These are phyloP conservation scores for Stentor roeselii DNA, from an alignment of 73 alveolate species.

Conservation along the genomic window DNA sequence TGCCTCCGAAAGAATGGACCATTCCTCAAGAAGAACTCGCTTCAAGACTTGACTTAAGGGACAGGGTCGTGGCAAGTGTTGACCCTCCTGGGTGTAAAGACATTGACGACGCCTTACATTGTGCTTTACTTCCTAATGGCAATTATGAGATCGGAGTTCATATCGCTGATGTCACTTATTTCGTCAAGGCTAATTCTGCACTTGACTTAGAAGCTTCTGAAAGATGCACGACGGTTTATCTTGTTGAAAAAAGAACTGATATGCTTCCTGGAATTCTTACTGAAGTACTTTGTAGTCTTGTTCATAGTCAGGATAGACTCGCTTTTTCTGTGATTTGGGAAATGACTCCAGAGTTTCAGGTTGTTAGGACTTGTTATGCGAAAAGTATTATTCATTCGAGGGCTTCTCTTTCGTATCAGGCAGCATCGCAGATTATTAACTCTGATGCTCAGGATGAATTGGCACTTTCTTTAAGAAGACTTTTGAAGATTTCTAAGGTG, in stretches of 20 bases:
- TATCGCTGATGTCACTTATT: slow-evolving; percentile 98
- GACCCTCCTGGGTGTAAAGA: slow-evolving; percentile 99
- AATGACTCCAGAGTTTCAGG: slow-evolving; percentile 71
- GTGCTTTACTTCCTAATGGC: slow-evolving; percentile 80
- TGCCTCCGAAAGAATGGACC: slow-evolving; percentile 88
- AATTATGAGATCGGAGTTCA: slow-evolving; percentile 98
- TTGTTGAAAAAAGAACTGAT: slow-evolving; percentile 96
- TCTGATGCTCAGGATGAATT: slow-evolving; percentile 62
- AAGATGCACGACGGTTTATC: slow-evolving; percentile 97
- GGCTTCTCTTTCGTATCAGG: slow-evolving; percentile 73
- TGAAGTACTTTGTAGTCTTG: slow-evolving; percentile 93
- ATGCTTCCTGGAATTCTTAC: slow-evolving; percentile 97
- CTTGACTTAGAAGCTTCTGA: slow-evolving; percentile 96
- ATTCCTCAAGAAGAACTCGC: slow-evolving; percentile 86
- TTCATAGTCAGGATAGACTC: slow-evolving; percentile 84
- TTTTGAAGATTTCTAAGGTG: slow-evolving; percentile 67
- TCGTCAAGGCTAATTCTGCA: slow-evolving; percentile 88
- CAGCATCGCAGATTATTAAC: slow-evolving; percentile 78
- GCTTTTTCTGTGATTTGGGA: slow-evolving; percentile 98
- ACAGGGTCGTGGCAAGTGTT: slow-evolving; percentile 76
- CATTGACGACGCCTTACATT: slow-evolving; percentile 99
- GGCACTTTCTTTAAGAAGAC: slow-evolving; percentile 57
- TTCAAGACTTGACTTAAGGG: slow-evolving; percentile 90
- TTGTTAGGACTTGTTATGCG: slow-evolving; percentile 61
- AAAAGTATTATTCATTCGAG: slow-evolving; percentile 75